Conservation (phyloP, 2,329 filamentous ascomycete genomes). For the Neopestalotiopsis sp. region DNA sequence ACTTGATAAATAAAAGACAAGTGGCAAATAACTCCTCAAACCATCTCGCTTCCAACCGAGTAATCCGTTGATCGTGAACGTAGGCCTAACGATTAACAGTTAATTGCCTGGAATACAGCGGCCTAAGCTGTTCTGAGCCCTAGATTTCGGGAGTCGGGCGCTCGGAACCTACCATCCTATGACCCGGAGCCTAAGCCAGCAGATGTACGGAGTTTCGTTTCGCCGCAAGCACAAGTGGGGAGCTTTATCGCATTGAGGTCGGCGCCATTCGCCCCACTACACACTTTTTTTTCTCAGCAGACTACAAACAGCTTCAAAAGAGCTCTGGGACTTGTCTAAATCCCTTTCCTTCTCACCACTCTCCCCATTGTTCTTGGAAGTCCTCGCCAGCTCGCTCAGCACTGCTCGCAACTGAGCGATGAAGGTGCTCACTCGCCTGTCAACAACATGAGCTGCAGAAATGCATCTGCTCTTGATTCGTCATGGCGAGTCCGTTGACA, state of each 20-base stretch:
- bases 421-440: conserved; percentile 4
- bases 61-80: background rate
- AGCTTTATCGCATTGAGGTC: background rate
- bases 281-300: background rate
- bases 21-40: background rate
- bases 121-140: background rate
- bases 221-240: background rate
- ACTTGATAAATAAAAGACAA: background rate
- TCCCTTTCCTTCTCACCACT: background rate
- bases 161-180: background rate
- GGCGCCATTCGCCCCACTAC: conserved; percentile 1
- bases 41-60: background rate
- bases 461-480: conserved; percentile 75
- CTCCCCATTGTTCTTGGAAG: conserved; percentile 1
- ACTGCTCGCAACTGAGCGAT: conserved; percentile 16
- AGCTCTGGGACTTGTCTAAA: background rate
- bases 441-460: conserved; percentile 29
- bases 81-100: background rate
- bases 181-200: background rate
- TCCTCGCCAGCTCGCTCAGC: conserved; percentile 8
- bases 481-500: conserved; percentile 91
- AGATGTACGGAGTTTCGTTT: background rate
- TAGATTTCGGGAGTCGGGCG: background rate
- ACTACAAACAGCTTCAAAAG: background rate
- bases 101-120: background rate